These are phyloP conservation scores for Colletotrichum spinosum DNA, from an alignment of 2,329 filamentous ascomycete genomes.

Conservation along the genomic window DNA sequence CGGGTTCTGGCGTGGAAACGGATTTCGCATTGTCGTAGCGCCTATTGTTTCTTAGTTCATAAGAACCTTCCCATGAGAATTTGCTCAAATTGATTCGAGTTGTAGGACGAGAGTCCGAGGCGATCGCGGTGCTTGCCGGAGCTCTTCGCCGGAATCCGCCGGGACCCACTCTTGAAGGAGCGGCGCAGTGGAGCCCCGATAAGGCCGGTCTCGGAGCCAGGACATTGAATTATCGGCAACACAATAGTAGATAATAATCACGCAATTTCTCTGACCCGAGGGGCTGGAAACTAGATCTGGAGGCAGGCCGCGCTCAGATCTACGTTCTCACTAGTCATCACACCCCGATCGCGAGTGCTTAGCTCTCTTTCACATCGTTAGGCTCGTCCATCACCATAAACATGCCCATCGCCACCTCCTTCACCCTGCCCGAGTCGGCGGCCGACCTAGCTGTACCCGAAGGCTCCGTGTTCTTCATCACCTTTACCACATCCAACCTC, in stretches of 20 bases:
- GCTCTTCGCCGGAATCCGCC: background rate
- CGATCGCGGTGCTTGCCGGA: too few species aligned
- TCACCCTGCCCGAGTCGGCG: slow-evolving; percentile 5
- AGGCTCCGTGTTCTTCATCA: slow-evolving; percentile 42
- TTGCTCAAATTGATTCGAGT: too few species aligned
- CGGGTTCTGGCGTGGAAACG: slow-evolving; percentile 21
- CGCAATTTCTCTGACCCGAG: slow-evolving; percentile 3
- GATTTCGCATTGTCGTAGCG: slow-evolving; percentile 13
- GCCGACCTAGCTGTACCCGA: background rate
- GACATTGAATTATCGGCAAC: background rate
- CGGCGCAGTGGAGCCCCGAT: slow-evolving; percentile 2
- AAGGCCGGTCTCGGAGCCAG: background rate
- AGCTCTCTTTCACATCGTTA: background rate
- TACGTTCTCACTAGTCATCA: background rate
- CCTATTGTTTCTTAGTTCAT: too few species aligned
- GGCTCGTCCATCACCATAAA: background rate
- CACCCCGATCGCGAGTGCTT: background rate
- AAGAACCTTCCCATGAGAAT: too few species aligned
- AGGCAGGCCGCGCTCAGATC: background rate
- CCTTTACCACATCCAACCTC: slow-evolving; percentile 51
- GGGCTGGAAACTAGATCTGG: too few species aligned
- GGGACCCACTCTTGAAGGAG: background rate
- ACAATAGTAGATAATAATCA: slow-evolving; percentile 17
- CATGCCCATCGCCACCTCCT: slow-evolving; percentile 15
- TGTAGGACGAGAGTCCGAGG: too few species aligned